These are phyloP conservation scores for Metschnikowia anglica DNA, from an alignment of 805 yeast species.

Conservation along the genomic window DNA sequence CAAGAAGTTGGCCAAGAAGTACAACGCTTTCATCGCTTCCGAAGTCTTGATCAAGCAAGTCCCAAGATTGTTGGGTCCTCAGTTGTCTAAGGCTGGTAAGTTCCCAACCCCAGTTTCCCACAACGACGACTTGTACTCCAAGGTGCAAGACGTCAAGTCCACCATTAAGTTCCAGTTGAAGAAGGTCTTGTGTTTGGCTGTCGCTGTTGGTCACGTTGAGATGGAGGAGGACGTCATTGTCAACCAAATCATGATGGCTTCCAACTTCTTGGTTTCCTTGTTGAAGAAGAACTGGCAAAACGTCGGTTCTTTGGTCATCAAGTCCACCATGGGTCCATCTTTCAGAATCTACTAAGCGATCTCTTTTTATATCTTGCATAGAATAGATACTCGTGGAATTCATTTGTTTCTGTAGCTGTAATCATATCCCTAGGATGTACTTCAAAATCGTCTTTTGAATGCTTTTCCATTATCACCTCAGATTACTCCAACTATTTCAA, in stretches of 20 bases:
- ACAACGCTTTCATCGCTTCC: conserved; percentile 99
- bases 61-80: conserved; percentile 99
- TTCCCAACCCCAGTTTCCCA: conserved; percentile 99
- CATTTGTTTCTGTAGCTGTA: background rate
- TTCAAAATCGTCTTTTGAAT: background rate
- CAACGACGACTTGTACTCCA: conserved; percentile 94
- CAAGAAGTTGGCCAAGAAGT: conserved; percentile 99
- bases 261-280: conserved; percentile 98
- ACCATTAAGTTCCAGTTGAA: conserved; percentile 99
- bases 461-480: background rate
- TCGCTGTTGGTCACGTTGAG: conserved; percentile 99
- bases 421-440: background rate
- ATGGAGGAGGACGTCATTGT: conserved; percentile 96
- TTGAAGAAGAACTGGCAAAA: conserved; percentile 99
- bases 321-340: conserved; percentile 99
- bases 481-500: background rate
- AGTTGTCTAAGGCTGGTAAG: conserved; percentile 99
- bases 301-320: conserved; percentile 98
- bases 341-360: conserved; percentile 91
- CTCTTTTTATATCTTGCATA: conserved; percentile 6
- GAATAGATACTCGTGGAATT: conserved; percentile 7
- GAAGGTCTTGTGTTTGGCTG: conserved; percentile 99
- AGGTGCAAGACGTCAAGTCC: conserved; percentile 96
- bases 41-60: conserved; percentile 99
- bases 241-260: conserved; percentile 97